Evolutionary conservation across 306 rosid species (phyloP).

Genomic region (Cucumis cinereus): DNA sequence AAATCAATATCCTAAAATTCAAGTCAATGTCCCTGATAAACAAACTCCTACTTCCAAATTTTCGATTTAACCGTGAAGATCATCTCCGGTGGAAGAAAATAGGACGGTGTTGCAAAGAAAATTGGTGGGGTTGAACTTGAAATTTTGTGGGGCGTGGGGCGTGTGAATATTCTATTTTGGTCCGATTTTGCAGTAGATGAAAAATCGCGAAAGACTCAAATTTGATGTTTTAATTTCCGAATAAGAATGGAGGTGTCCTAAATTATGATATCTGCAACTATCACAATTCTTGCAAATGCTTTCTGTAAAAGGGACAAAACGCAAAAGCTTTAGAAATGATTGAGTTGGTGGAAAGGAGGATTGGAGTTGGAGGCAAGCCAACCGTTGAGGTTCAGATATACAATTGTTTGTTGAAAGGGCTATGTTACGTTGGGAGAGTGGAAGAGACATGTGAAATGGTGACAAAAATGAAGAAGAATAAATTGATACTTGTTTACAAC

Average conservation of each 20-base stretch:
- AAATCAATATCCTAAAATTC: not conserved
- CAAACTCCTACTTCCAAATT: slow-evolving; percentile 5
- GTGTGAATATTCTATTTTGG: too few species aligned
- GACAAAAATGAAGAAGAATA: slow-evolving; percentile 25
- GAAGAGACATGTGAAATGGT: slow-evolving; percentile 69
- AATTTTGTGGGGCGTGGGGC: too few species aligned
- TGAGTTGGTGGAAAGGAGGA: slow-evolving; percentile 20
- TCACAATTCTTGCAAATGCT: slow-evolving; percentile 39
- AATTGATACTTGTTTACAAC: slow-evolving; percentile 41
- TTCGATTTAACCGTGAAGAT: slow-evolving; percentile 14
- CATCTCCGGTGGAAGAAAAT: slow-evolving; percentile 16
- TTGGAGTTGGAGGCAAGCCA: slow-evolving; percentile 23
- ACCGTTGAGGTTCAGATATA: slow-evolving; percentile 39
- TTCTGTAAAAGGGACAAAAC: slow-evolving; percentile 51
- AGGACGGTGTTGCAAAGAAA: slow-evolving; percentile 1
- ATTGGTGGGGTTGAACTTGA: too few species aligned
- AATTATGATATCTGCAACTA: too few species aligned
- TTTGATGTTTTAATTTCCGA: too few species aligned
- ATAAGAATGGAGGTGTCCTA: too few species aligned
- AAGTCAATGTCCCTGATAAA: slow-evolving; percentile 26
- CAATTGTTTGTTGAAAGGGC: slow-evolving; percentile 73
- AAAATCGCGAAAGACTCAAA: too few species aligned
- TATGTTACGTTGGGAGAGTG: slow-evolving; percentile 70
- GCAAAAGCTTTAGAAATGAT: slow-evolving; percentile 55
- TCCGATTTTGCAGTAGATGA: too few species aligned